A percentile compares a stretch with the other conserved stretches of the same genome.
Conservation (phyloP, 148 eudicot genomes). For the Rhododendron ovatum region DNA sequence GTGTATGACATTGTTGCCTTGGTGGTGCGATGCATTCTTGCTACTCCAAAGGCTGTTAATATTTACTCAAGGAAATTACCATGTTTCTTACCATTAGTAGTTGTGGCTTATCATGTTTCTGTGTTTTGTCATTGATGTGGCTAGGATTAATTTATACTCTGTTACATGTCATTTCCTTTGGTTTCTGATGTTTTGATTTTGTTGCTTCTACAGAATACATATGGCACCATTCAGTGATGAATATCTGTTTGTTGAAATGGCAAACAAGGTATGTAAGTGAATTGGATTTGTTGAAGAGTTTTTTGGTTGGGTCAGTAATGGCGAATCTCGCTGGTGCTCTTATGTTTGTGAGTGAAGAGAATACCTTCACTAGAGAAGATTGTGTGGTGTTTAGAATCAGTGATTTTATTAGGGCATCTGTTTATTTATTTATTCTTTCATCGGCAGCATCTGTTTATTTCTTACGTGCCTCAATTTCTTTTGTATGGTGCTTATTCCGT, state of each 20-base stretch:
- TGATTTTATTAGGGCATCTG: background rate
- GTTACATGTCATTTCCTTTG: background rate
- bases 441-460: background rate
- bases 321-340: background rate
- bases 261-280: conserved; percentile 66
- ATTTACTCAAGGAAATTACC: background rate
- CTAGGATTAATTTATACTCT: background rate
- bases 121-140: background rate
- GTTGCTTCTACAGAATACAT: conserved; percentile 68
- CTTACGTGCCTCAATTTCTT: background rate
- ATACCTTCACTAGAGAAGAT: background rate
- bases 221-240: conserved; percentile 99
- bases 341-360: background rate
- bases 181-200: conserved; percentile 14
- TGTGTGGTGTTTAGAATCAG: background rate
- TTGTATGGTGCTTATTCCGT: background rate
- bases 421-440: background rate
- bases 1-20: background rate
- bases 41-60: background rate
- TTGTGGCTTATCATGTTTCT: background rate
- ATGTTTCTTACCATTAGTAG: background rate
- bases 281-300: background rate
- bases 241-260: conserved; percentile 78
- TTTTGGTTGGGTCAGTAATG: background rate
- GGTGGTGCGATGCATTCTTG: background rate